These are phyloP conservation scores for Wickerhamomyces subpelliculosus DNA, from an alignment of 805 yeast species.

Conservation along the genomic window DNA sequence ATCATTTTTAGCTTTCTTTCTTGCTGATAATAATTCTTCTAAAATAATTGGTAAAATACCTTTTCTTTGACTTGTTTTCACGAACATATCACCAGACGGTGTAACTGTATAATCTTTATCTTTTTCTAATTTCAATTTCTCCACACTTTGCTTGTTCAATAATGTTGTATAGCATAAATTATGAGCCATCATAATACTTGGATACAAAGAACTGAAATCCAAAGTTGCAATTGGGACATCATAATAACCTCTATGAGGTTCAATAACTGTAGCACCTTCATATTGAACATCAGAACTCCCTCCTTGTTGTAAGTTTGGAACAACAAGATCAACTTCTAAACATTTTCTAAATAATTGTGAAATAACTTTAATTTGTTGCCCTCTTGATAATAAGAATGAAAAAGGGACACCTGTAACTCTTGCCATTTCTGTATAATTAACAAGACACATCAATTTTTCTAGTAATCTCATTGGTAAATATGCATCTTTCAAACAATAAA, in stretches of 20 bases:
- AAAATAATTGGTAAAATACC: slow-evolving; percentile 92
- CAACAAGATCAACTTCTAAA: slow-evolving; percentile 73
- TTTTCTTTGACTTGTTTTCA: slow-evolving; percentile 56
- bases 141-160: slow-evolving; percentile 60
- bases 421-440: slow-evolving; percentile 98
- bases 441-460: slow-evolving; percentile 92
- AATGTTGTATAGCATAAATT: slow-evolving; percentile 93
- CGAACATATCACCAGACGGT: slow-evolving; percentile 91
- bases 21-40: slow-evolving; percentile 80
- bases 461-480: slow-evolving; percentile 80
- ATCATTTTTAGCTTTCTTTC: slow-evolving; percentile 89
- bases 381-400: slow-evolving; percentile 79
- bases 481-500: slow-evolving; percentile 95
- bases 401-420: slow-evolving; percentile 99
- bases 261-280: slow-evolving; percentile 99
- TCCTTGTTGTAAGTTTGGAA: slow-evolving; percentile 78
- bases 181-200: slow-evolving; percentile 99
- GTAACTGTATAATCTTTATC: slow-evolving; percentile 77
- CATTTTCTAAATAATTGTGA: slow-evolving; percentile 95
- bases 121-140: slow-evolving; percentile 53
- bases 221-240: slow-evolving; percentile 96
- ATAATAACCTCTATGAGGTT: slow-evolving; percentile 91
- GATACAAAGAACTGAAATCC: slow-evolving; percentile 96
- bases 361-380: slow-evolving; percentile 96
- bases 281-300: slow-evolving; percentile 85